Conservation (phyloP, 768 basidiomycete species). For the Lentinus tigrinus region DNA sequence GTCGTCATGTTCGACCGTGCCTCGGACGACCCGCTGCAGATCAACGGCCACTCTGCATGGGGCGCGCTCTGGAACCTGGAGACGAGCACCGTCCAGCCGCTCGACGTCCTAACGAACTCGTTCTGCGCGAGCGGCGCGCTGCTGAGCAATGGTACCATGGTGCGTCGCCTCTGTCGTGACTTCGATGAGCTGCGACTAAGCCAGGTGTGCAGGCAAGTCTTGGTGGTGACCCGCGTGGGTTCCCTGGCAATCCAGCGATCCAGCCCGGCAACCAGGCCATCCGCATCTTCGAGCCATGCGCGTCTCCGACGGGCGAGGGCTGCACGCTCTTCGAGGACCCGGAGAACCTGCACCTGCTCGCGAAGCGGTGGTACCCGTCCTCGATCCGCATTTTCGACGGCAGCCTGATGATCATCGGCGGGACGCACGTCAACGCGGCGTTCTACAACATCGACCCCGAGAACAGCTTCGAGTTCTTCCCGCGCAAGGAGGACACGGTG, state of each 20-base stretch:
- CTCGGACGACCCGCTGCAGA: constrained; percentile 75
- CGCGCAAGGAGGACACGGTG: constrained; percentile 55
- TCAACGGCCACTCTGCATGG: constrained; percentile 81
- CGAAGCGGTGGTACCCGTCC: constrained; percentile 79
- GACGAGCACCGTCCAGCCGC: constrained; percentile 58
- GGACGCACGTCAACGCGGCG: constrained; percentile 80
- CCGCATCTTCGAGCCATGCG: constrained; percentile 70
- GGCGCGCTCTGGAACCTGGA: constrained; percentile 70
- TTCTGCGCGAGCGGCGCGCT: constrained; percentile 86
- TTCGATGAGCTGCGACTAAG: not conserved
- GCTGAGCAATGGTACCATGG: constrained; percentile 69
- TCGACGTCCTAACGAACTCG: constrained; percentile 73
- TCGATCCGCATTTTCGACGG: constrained; percentile 69
- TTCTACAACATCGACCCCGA: constrained; percentile 79
- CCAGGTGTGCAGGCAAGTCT: constrained; percentile 48
- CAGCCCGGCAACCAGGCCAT: constrained; percentile 79
- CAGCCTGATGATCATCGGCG: constrained; percentile 79
- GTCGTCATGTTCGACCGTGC: constrained; percentile 83
- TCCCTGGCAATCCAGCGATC: constrained; percentile 56
- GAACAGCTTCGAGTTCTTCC: constrained; percentile 81
- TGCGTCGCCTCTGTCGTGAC: constrained; percentile 28
- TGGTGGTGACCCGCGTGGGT: constrained; percentile 79
- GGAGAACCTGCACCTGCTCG: constrained; percentile 62
- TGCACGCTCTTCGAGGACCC: constrained; percentile 73
- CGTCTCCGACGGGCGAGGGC: constrained; percentile 40